These are phyloP conservation scores for Wallacemonas sp. DNA, from an alignment of 208 protist genomes.

Conservation along the genomic window DNA sequence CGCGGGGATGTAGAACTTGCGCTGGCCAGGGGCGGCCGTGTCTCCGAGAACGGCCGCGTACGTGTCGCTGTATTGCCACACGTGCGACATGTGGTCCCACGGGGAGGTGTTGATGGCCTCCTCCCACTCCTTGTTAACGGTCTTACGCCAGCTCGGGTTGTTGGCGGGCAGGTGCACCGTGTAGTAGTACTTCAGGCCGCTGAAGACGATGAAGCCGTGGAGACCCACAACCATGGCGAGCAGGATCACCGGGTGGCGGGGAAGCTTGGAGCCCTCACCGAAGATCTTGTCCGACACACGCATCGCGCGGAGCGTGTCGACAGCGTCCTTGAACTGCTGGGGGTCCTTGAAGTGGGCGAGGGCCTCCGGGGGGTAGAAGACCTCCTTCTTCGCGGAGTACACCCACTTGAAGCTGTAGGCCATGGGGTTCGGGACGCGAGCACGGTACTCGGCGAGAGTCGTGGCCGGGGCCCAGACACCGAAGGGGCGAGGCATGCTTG, in stretches of 20 bases:
- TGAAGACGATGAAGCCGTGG: conserved; percentile 51
- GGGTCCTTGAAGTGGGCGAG: conserved; percentile 87
- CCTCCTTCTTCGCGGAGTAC: conserved; percentile 55
- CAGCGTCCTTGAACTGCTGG: conserved; percentile 85
- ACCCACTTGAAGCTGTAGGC: conserved; percentile 59
- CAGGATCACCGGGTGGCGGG: conserved; percentile 51
- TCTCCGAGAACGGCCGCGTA: conserved; percentile 75
- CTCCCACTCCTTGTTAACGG: conserved; percentile 92
- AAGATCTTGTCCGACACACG: conserved; percentile 83
- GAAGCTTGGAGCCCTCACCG: conserved; percentile 80
- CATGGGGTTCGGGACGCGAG: conserved; percentile 63
- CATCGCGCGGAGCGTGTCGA: conserved; percentile 82
- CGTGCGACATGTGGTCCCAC: conserved; percentile 91
- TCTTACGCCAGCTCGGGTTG: conserved; percentile 89
- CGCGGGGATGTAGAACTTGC: conserved; percentile 83
- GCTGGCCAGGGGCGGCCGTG: conserved; percentile 50
- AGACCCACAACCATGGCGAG: conserved; percentile 37
- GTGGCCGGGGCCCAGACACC: conserved; percentile 87
- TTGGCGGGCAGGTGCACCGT: conserved; percentile 71
- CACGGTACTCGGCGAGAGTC: conserved; percentile 81
- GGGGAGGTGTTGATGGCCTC: conserved; percentile 90
- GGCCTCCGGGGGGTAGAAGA: conserved; percentile 85
- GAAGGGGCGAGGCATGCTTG: conserved; percentile 84
- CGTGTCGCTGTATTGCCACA: conserved; percentile 88
- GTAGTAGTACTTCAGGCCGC: conserved; percentile 74